These are phyloP conservation scores for Leucosporidium creatinivorum DNA, from an alignment of 768 basidiomycete genomes.

Conservation along the genomic window DNA sequence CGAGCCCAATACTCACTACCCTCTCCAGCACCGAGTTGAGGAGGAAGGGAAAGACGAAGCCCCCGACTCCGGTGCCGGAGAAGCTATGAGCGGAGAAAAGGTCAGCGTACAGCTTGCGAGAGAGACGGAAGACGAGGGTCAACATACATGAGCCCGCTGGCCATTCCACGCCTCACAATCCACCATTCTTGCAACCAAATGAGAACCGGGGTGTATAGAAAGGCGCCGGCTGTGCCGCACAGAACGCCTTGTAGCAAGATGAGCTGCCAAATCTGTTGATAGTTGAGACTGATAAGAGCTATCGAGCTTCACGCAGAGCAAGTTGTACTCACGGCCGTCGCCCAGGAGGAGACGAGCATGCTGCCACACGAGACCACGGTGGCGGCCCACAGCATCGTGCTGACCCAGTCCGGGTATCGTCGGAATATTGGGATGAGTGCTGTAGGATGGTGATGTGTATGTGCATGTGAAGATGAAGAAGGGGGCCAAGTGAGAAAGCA, in stretches of 20 bases:
- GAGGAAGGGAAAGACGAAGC: constrained; percentile 17
- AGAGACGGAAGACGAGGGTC: background rate
- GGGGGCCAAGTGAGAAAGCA: too few species aligned
- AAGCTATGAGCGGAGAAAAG: background rate
- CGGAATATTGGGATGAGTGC: too few species aligned
- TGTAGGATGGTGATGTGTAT: too few species aligned
- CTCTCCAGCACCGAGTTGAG: constrained; percentile 3
- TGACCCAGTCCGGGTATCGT: constrained; percentile 25
- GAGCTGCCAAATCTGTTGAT: constrained; percentile 20
- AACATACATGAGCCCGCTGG: constrained; percentile 19
- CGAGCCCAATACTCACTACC: background rate
- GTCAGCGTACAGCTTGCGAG: background rate
- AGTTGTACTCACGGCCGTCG: constrained; percentile 11
- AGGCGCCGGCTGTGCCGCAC: constrained; percentile 6
- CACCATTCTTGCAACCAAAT: constrained; percentile 27
- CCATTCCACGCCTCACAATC: constrained; percentile 9
- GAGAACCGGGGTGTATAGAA: constrained; percentile 19
- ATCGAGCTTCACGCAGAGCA: too few species aligned
- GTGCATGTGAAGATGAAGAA: too few species aligned
- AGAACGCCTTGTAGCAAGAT: constrained; percentile 27
- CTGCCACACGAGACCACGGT: constrained; percentile 1
- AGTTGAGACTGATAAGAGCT: too few species aligned
- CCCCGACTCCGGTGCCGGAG: constrained; percentile 12
- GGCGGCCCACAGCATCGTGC: background rate
- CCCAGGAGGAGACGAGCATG: constrained; percentile 24